Evolutionary conservation across 331 rosid species (phyloP).

Genomic region (Phaseolus coccineus): DNA sequence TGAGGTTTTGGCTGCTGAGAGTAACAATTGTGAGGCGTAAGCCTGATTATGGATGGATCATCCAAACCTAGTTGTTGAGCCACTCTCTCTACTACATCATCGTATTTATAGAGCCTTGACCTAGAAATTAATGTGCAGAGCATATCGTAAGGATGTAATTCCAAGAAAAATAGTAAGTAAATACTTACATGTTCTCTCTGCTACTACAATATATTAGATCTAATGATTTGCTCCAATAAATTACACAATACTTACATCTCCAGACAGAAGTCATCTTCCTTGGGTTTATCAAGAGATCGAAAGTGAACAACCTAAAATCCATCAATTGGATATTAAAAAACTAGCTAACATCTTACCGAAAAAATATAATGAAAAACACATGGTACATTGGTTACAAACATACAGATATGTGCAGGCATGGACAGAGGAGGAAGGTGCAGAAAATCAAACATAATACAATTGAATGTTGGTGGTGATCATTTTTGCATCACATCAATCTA

Average conservation of each 20-base stretch:
- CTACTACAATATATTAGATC: slow-evolving; percentile 35
- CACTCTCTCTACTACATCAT: slow-evolving; percentile 84
- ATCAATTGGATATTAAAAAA: slow-evolving; percentile 32
- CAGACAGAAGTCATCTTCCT: slow-evolving; percentile 86
- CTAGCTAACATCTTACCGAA: slow-evolving; percentile 32
- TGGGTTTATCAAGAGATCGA: slow-evolving; percentile 84
- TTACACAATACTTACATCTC: slow-evolving; percentile 71
- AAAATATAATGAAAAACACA: slow-evolving; percentile 9
- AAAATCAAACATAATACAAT: slow-evolving; percentile 9
- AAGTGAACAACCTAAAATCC: slow-evolving; percentile 83
- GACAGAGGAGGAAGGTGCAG: neutral
- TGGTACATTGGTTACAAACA: slow-evolving; percentile 10
- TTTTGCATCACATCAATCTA: slow-evolving; percentile 21
- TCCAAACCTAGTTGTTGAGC: slow-evolving; percentile 86
- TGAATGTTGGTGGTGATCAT: neutral
- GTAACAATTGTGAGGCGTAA: slow-evolving; percentile 90
- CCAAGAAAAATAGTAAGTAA: slow-evolving; percentile 22
- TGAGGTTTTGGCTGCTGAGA: slow-evolving; percentile 97
- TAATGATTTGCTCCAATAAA: slow-evolving; percentile 41
- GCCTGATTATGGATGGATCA: slow-evolving; percentile 83
- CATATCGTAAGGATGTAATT: slow-evolving; percentile 35
- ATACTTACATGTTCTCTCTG: slow-evolving; percentile 7
- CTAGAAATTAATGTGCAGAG: slow-evolving; percentile 52
- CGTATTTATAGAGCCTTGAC: slow-evolving; percentile 88
- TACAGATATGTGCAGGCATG: neutral